Conservation (phyloP, 495 filamentous ascomycete species). For the Tetracladium setigerum region DNA sequence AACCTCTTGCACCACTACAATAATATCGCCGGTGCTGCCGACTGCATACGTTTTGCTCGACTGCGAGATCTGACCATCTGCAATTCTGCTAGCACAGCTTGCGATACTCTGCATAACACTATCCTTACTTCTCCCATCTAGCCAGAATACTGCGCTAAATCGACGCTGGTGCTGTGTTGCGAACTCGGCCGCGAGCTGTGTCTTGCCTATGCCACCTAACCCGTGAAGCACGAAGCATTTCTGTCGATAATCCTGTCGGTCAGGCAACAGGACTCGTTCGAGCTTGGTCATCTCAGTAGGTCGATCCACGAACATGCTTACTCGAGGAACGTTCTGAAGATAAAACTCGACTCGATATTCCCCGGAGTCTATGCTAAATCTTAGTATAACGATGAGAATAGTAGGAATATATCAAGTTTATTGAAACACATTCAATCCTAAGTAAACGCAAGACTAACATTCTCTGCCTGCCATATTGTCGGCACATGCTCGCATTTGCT, state of each 20-base stretch:
- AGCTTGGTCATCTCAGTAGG: background rate
- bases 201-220: background rate
- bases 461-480: constrained; percentile 10
- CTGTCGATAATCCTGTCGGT: background rate
- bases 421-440: no score
- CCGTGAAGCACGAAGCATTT: background rate
- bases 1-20: background rate
- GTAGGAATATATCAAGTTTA: no score
- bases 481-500: constrained; percentile 29
- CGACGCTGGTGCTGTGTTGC: background rate
- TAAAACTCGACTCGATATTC: background rate
- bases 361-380: constrained; percentile 2
- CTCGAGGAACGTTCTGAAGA: background rate
- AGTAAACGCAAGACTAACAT: background rate
- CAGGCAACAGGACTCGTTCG: background rate
- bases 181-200: background rate
- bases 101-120: background rate
- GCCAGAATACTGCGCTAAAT: background rate
- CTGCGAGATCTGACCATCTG: background rate
- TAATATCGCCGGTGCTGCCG: background rate
- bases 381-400: background rate
- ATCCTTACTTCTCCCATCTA: background rate
- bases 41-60: background rate
- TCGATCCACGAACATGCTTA: background rate
- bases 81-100: background rate